Percentiles rank a stretch among this genome's conserved stretches.
Evolutionary conservation across 2,329 filamentous ascomycete species (phyloP).

Genomic region (Colletotrichum navitas): DNA sequence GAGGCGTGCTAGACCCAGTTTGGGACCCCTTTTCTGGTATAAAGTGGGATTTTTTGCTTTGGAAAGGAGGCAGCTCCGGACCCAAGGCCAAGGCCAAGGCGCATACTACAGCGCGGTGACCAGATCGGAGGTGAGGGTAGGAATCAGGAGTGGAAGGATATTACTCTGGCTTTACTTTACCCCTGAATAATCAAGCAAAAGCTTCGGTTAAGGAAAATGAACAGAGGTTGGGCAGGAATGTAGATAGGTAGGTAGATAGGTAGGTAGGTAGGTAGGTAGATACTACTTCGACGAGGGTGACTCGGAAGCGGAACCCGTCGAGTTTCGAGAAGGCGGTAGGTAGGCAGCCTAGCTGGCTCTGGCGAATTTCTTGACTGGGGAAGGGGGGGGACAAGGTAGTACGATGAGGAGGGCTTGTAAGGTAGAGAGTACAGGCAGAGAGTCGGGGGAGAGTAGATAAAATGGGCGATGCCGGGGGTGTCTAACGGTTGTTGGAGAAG

Average conservation of each 20-base stretch:
- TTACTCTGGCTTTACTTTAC: slow-evolving; percentile 41
- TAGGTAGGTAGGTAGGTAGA: slow-evolving; percentile 23
- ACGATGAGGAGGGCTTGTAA: not conserved
- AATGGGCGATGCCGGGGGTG: slow-evolving; percentile 4
- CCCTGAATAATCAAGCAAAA: slow-evolving; percentile 53
- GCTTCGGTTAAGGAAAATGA: slow-evolving; percentile 36
- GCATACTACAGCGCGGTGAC: slow-evolving; percentile 41
- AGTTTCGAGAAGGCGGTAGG: slow-evolving; percentile 50
- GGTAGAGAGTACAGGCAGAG: slow-evolving; percentile 1
- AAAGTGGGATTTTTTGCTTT: slow-evolving; percentile 37
- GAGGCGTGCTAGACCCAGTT: slow-evolving; percentile 62
- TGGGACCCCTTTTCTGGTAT: slow-evolving; percentile 43
- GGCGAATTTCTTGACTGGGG: slow-evolving; percentile 11
- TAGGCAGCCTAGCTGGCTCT: slow-evolving; percentile 18
- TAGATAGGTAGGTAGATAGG: slow-evolving; percentile 22
- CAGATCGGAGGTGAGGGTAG: slow-evolving; percentile 41
- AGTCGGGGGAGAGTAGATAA: not conserved
- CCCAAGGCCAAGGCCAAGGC: slow-evolving; percentile 7
- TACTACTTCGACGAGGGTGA: slow-evolving; percentile 32
- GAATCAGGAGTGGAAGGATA: slow-evolving; percentile 27
- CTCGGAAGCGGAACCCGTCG: slow-evolving; percentile 54
- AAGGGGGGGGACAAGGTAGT: not conserved
- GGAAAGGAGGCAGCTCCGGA: slow-evolving; percentile 28
- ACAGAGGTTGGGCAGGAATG: not conserved
- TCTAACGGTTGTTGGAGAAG: slow-evolving; percentile 23